Conservation (phyloP, 345 rosid genomes). For the Trapa incisa region DNA sequence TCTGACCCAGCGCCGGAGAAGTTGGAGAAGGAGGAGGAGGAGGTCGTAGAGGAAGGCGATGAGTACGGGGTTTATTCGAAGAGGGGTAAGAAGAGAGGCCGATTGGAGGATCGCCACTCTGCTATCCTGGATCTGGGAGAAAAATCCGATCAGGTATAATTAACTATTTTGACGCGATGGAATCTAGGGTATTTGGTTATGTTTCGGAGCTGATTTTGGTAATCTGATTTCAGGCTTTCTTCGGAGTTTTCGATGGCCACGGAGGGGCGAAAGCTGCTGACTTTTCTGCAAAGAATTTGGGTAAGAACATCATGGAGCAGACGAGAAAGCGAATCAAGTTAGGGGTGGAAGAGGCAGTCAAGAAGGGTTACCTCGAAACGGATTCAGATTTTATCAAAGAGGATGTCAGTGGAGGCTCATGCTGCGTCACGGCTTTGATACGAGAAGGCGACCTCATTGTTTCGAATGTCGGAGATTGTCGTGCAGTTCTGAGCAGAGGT, state of each 20-base stretch:
- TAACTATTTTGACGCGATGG: no score
- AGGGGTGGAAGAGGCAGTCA: slow-evolving; percentile 33
- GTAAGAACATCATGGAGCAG: slow-evolving; percentile 33
- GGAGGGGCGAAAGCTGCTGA: slow-evolving; percentile 79
- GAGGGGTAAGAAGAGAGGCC: slow-evolving; percentile 27
- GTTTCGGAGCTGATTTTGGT: background rate
- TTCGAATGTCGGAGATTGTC: slow-evolving; percentile 79
- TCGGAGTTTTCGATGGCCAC: slow-evolving; percentile 84
- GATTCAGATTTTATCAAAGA: slow-evolving; percentile 50
- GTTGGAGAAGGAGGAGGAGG: slow-evolving; percentile 9
- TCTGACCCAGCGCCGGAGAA: slow-evolving; percentile 7
- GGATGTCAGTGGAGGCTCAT: slow-evolving; percentile 51
- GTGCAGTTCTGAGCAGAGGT: slow-evolving; percentile 58
- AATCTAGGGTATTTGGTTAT: no score
- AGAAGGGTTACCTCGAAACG: slow-evolving; percentile 47
- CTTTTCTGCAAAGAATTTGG: slow-evolving; percentile 51
- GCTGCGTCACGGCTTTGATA: slow-evolving; percentile 72
- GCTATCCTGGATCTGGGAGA: slow-evolving; percentile 18
- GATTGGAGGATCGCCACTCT: slow-evolving; percentile 39
- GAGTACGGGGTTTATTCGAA: slow-evolving; percentile 34
- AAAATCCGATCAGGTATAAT: slow-evolving; percentile 20
- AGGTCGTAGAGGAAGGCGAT: slow-evolving; percentile 24
- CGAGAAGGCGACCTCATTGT: slow-evolving; percentile 40
- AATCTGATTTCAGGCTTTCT: slow-evolving; percentile 42
- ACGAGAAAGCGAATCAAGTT: slow-evolving; percentile 21